Evolutionary conservation across 306 rosid species (phyloP), one percentile per base, ranked within the genome.

Genomic region (Fragaria iinumae): DNA sequence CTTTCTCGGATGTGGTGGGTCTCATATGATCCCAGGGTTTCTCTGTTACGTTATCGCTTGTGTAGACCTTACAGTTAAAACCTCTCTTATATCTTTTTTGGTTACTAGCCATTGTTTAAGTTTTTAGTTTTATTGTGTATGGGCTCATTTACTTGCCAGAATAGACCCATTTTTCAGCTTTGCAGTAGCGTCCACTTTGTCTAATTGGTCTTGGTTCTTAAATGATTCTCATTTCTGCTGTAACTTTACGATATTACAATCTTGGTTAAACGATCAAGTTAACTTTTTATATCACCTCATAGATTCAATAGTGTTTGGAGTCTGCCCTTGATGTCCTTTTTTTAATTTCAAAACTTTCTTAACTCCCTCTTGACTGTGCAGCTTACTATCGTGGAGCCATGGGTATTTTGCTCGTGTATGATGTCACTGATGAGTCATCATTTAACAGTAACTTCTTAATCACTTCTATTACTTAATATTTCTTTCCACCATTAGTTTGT

Each of bases 381-480:
- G 97, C 97, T 73, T 93, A 93, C 83, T 93, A 93, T 71, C 97
- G 97, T 50, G 98, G 98, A 82, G 98, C 98, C 82, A 93, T 93
- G 98, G 98, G 98, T 63, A 93, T 93, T 86, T 90, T 93, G 90
- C 97, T 93, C 7, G 98, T 93, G 76, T 93, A 93, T 78, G 98
- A 93, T 72, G 97, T 93, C 79, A 93, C 98, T 27, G 97, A 93
- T 18, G 98, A 91, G 87, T 91, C 98, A 6, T 93, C 98, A 57
- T 93, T 93, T 80, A 90, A 93, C 93, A 93, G 97, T 93, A 87
- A 83, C 77, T 59, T 79, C 85, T 82, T 77, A 74, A 39, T 80
- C 57, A 49, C 75, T 70, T 44, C 25, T 34, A 45, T 73, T 71
- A 69, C 71, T 76, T 65, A 4, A 2, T 69, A 55, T 59, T 68